Conservation (phyloP, 495 filamentous ascomycete species). For the Elaphomyces granulatus region DNA sequence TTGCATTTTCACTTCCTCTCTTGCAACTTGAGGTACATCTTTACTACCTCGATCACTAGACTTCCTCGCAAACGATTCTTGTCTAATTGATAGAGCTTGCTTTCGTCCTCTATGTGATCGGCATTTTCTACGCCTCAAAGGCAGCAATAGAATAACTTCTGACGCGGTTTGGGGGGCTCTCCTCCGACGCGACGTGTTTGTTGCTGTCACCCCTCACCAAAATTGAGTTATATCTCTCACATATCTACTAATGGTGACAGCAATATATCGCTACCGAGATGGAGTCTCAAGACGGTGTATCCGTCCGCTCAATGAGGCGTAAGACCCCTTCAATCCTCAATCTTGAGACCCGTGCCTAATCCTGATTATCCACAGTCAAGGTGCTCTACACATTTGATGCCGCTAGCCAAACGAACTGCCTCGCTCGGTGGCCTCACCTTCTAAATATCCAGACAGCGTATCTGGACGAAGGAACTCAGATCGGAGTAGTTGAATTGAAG, state of each 20-base stretch:
- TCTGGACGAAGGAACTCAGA: constrained; percentile 60
- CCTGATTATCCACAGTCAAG: constrained; percentile 42
- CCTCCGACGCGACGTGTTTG: no score
- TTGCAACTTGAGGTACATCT: no score
- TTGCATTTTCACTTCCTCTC: no score
- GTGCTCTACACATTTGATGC: constrained; percentile 94
- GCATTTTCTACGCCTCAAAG: no score
- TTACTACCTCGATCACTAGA: no score
- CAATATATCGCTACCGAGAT: constrained; percentile 20
- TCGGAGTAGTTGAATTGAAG: constrained; percentile 82
- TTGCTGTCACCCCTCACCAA: no score
- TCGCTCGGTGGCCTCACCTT: constrained; percentile 75
- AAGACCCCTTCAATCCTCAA: constrained; percentile 12
- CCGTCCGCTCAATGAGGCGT: constrained; percentile 42
- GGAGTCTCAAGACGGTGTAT: constrained; percentile 37
- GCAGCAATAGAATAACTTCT: no score
- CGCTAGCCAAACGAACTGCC: constrained; percentile 74
- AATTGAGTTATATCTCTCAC: no score
- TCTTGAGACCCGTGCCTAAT: background rate
- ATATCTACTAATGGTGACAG: constrained; percentile 3
- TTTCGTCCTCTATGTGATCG: no score
- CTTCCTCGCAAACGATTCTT: no score
- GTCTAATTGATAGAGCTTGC: no score
- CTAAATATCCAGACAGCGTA: constrained; percentile 66
- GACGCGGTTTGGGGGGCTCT: no score